A percentile compares a stretch with the other conserved stretches of the same genome.
Conservation (phyloP, 768 basidiomycete species). For the Lactarius akahatsu region DNA sequence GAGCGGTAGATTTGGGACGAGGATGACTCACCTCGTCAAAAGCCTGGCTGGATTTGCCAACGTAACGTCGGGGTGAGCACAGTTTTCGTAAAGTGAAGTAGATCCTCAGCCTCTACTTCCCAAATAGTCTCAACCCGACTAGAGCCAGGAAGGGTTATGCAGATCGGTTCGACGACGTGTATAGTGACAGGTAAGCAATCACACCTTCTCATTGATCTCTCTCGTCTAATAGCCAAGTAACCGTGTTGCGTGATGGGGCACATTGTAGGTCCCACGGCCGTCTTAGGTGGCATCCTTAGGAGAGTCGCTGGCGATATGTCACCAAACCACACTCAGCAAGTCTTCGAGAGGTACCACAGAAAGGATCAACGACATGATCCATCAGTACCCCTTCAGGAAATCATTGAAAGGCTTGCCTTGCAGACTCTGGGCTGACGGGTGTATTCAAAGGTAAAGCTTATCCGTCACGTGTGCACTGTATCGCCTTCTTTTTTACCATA, state of each 20-base stretch:
- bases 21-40: slow-evolving; percentile 3
- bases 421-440: no score
- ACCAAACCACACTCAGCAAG: no score
- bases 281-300: neutral
- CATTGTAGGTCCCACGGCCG: slow-evolving; percentile 16
- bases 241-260: slow-evolving; percentile 13
- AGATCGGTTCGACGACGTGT: neutral
- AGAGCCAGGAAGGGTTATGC: no score
- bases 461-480: no score
- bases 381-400: no score
- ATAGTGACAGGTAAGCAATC: slow-evolving; percentile 1
- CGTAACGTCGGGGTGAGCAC: neutral
- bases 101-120: neutral
- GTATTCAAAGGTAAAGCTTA: no score
- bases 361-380: no score
- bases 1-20: neutral
- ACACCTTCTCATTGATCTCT: neutral
- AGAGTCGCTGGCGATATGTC: neutral
- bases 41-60: neutral
- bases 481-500: no score
- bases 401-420: no score
- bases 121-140: neutral
- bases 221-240: neutral
- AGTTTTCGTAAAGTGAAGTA: neutral
- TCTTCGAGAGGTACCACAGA: no score